Conservation (phyloP, 305 asterid genomes). For the Salvia sclarea region DNA sequence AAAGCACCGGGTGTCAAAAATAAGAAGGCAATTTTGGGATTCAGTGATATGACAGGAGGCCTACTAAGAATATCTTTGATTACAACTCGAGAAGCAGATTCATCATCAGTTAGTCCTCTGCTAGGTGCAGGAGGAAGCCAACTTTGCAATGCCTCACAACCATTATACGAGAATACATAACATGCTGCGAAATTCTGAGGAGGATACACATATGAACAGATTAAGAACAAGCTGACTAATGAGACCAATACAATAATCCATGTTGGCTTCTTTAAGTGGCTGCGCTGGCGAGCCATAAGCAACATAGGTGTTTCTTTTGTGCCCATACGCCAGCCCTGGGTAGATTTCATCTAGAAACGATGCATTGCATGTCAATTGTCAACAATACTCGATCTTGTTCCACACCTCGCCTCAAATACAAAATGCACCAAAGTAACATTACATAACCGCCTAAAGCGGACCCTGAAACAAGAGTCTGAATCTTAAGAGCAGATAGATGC, state of each 20-base stretch:
- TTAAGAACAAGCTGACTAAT: constrained; percentile 78
- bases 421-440: constrained; percentile 21
- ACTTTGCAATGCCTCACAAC: constrained; percentile 68
- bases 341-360: constrained; percentile 69
- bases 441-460: constrained; percentile 35
- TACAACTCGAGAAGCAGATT: constrained; percentile 83
- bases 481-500: not conserved
- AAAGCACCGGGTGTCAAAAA: constrained; percentile 93
- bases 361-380: constrained; percentile 53
- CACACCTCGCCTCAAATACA: constrained; percentile 33
- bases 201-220: constrained; percentile 87
- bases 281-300: constrained; percentile 79
- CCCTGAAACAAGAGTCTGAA: constrained; percentile 27
- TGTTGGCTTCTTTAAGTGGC: constrained; percentile 83
- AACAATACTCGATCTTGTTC: constrained; percentile 27
- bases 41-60: constrained; percentile 46
- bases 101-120: constrained; percentile 79
- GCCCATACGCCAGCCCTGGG: constrained; percentile 84
- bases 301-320: constrained; percentile 70
- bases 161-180: constrained; percentile 72
- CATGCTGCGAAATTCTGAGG: constrained; percentile 80
- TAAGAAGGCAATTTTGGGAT: constrained; percentile 84
- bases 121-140: constrained; percentile 87
- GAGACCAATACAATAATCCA: constrained; percentile 91
- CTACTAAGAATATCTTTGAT: constrained; percentile 68